These are phyloP conservation scores for Trichosporon ovoides DNA, from an alignment of 1,284 basidiomycete genomes.

Conservation along the genomic window DNA sequence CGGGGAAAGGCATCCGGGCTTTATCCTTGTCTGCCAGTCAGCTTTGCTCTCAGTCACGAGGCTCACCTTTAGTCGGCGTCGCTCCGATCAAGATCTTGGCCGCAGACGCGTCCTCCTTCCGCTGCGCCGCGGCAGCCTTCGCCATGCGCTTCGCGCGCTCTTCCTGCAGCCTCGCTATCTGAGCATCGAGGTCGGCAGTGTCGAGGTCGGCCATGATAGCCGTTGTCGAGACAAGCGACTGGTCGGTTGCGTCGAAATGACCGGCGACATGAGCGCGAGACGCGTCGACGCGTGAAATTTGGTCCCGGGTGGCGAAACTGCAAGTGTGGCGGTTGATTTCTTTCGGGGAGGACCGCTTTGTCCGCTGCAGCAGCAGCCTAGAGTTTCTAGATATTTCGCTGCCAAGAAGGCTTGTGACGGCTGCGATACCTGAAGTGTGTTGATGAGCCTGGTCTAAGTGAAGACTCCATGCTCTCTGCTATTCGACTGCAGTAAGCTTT, in stretches of 20 bases:
- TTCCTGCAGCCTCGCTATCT: conserved; percentile 36
- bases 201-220: conserved; percentile 13
- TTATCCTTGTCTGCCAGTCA: conserved; percentile 3
- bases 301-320: not conserved
- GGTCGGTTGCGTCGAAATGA: not conserved
- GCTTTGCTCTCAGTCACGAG: not conserved
- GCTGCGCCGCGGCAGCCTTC: conserved; percentile 16
- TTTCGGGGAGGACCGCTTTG: too few species aligned
- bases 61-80: conserved; percentile 31
- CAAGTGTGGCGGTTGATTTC: not conserved
- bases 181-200: conserved; percentile 31
- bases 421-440: too few species aligned
- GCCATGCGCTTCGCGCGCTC: conserved; percentile 21
- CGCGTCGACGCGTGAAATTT: not conserved
- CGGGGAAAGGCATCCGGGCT: not conserved
- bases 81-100: conserved; percentile 32
- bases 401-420: too few species aligned
- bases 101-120: conserved; percentile 22
- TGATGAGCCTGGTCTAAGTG: too few species aligned
- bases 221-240: not conserved
- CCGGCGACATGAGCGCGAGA: not conserved
- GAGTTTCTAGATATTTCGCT: too few species aligned
- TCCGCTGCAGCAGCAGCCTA: too few species aligned
- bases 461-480: too few species aligned
- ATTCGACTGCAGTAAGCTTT: too few species aligned